Base-by-base conservation (phyloP, 2,329 filamentous ascomycete species). In the Exserohilum rostratum region DNA sequence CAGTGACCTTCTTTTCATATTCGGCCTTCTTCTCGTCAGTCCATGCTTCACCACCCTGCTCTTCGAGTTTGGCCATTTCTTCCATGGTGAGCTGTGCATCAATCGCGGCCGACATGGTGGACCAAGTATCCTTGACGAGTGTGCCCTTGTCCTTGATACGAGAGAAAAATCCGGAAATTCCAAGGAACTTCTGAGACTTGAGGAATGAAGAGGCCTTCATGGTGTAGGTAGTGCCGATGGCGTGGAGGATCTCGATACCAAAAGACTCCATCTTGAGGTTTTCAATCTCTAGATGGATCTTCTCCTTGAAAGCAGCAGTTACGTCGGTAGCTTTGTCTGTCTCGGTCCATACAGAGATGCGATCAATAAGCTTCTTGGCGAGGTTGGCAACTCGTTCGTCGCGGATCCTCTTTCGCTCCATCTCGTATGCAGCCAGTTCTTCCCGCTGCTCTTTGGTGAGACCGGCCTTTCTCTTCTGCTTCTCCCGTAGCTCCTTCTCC, bases 201-300 rank as follows among this genome's bases (percentile, higher is more conserved):
- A 99, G 83, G 71, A 97, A 88, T 1, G 88, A 88, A 1, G 90
- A 90, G 3, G 89, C 91, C 78, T 98, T 98, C 74, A 87, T 87
- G 25, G 95, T 78, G 76, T 99, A 99, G 3, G 91, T 96, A 65
- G 90, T 84, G 13, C 95, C 95, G 68, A 99, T 96, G 40, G 95
- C 93, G 76, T 98, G 93, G 44, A 97, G 82, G 65, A 98, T 98
- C 66, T 99, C 95, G 37, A 99, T 83, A 46, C 95, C 95, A 67
- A 99, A 99, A 0, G 90, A 96, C 79, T 99, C 95, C 91, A 99
- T 99, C 83, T 98, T 99, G 67, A 99, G 82, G 72, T 98, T 96
- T 80, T 99, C 95, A 22, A 96, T 91, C 78, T 99, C 95, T 35
- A 98, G 86, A 35, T 88, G 86, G 64, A 90, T 97, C 85, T 99